Evolutionary conservation across 1,139 yeast species (phyloP), one percentile per base, ranked within the genome.

Genomic region (Nadsonia starkeyi-henricii): DNA sequence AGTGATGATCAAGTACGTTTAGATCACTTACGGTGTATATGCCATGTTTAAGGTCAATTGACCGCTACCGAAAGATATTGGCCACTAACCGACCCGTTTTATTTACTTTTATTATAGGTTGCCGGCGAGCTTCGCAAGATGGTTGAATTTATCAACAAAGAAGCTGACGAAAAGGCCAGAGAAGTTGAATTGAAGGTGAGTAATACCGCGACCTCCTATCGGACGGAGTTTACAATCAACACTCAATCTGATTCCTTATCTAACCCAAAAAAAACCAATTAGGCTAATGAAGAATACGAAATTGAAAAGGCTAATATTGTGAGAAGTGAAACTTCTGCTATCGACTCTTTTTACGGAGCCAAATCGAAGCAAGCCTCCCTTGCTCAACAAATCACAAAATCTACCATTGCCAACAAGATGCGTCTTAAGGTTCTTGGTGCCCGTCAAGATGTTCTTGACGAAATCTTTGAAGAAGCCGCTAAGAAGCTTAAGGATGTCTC

Each of bases 121-220:
- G 88, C 83, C 63, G 85, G 88, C 58, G 98, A 91, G 73, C 86
- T 91, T 69, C 81, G 82, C 68, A 91, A 91, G 74, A 91, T 93
- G 96, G 95, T 91, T 66, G 91, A 94, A 66, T 93, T 91, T 80
- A 93, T 93, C 75, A 85, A 83, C 72, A 89, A 89, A 77, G 99
- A 93, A 72, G 98, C 98, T 41, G 94, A 89, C 62, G 99, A 93
- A 69, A 93, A 93, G 73, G 96, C 98, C 55, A 85, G 85, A 68
- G 99, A 93, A 68, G 88, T 93, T 62, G 81, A 76, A 66, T 75
- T 91, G 62, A 93, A 91, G 74, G 70, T 66, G 51, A 21, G 64
- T 44, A 21, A 20, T 2, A 41, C 39, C 5, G 17, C 17, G 15
- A 15, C 17, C 39, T 33, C 17, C 17, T 33, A 33, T 33, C 39